A percentile compares a stretch with the other conserved stretches of the same genome.
These are phyloP conservation scores for Tremella mesenterica DNA, from an alignment of 768 basidiomycete genomes.

Conservation along the genomic window DNA sequence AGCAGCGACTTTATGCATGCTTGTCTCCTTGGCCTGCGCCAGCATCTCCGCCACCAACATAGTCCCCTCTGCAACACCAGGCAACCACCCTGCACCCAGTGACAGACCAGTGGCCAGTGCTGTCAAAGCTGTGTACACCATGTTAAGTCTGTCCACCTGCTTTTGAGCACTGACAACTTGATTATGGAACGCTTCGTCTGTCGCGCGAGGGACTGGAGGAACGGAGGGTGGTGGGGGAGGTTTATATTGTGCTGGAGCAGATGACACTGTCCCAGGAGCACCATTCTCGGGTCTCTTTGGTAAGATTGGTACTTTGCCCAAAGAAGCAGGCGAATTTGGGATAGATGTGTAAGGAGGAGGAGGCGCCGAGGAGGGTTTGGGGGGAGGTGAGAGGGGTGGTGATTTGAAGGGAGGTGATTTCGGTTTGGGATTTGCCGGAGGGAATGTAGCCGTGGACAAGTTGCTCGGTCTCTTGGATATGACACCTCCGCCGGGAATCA, in stretches of 20 bases:
- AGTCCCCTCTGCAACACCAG: conserved; percentile 24
- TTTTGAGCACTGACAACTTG: conserved; percentile 13
- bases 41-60: conserved; percentile 20
- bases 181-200: not conserved
- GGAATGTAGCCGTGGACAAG: too few relatives aligned
- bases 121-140: conserved; percentile 9
- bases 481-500: too few relatives aligned
- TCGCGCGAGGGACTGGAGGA: too few relatives aligned
- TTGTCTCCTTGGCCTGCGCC: conserved; percentile 14
- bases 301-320: too few relatives aligned
- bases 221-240: too few relatives aligned
- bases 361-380: not conserved
- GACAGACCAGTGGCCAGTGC: conserved; percentile 5
- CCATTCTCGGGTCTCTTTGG: too few relatives aligned
- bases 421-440: too few relatives aligned
- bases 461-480: not conserved
- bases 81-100: conserved; percentile 20
- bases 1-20: conserved; percentile 24
- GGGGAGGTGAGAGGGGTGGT: too few relatives aligned
- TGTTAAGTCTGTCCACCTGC: conserved; percentile 16
- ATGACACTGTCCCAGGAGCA: too few relatives aligned
- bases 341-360: not conserved
- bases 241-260: too few relatives aligned
- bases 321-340: not conserved
- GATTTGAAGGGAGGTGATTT: too few relatives aligned